Evolutionary conservation across 192 early-diverging fungal genomes (phyloP).

Genomic region (Coemansia sp.): DNA sequence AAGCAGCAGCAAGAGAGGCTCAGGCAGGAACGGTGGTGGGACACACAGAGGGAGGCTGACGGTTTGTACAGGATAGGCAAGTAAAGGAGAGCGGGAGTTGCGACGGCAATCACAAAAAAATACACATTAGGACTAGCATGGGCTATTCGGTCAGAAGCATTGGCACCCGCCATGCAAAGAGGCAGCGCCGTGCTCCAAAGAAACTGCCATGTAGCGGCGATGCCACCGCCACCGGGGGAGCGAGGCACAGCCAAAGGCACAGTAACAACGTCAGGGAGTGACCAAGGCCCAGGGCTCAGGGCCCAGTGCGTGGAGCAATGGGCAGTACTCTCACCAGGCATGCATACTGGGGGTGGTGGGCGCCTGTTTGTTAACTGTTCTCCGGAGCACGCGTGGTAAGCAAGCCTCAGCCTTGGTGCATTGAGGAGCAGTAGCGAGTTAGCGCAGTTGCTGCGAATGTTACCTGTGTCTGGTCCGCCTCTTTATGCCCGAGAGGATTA

Average conservation of each 20-base stretch:
- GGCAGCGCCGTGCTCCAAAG: background rate
- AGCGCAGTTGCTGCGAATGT: slow-evolving; percentile 16
- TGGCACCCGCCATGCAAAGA: background rate
- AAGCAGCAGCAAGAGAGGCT: background rate
- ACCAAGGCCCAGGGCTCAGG: slow-evolving; percentile 4
- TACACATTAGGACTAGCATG: slow-evolving; percentile 1
- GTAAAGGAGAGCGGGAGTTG: background rate
- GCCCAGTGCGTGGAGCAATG: background rate
- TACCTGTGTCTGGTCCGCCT: slow-evolving; percentile 30
- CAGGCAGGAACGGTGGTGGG: background rate
- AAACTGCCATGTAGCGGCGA: slow-evolving; percentile 9
- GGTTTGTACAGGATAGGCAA: background rate
- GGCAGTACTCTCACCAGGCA: background rate
- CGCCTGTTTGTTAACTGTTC: slow-evolving; percentile 25
- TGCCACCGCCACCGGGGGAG: slow-evolving; percentile 1
- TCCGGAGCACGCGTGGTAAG: background rate
- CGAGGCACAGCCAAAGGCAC: background rate
- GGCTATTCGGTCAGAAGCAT: background rate
- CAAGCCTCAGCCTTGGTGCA: background rate
- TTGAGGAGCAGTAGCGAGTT: slow-evolving; percentile 11
- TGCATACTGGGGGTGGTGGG: background rate
- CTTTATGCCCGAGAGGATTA: slow-evolving; percentile 2
- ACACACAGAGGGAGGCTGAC: background rate
- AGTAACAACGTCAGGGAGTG: background rate
- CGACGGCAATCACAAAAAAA: slow-evolving; percentile 6